These are phyloP conservation scores for Pichia sorboxylosa DNA, from an alignment of 1,139 yeast species.

Conservation along the genomic window DNA sequence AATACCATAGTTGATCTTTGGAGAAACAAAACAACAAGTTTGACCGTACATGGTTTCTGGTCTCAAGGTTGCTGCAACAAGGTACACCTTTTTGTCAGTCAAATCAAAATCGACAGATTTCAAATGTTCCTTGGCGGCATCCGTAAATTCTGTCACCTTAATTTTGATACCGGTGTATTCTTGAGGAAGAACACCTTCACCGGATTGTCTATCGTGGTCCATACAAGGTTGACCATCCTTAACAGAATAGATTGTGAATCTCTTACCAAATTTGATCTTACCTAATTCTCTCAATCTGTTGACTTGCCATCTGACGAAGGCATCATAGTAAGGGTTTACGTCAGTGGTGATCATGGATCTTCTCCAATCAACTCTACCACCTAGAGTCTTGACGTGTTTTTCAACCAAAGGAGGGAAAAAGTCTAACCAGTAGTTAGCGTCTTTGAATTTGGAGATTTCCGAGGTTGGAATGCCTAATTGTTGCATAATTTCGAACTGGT, in stretches of 20 bases:
- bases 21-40: slow-evolving; percentile 95
- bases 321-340: slow-evolving; percentile 87
- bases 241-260: slow-evolving; percentile 94
- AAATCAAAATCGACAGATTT: slow-evolving; percentile 35
- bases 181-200: slow-evolving; percentile 96
- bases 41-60: slow-evolving; percentile 99
- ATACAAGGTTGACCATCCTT: slow-evolving; percentile 99
- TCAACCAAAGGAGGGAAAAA: slow-evolving; percentile 88
- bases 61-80: slow-evolving; percentile 95
- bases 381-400: slow-evolving; percentile 68
- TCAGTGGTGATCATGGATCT: slow-evolving; percentile 93
- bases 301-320: slow-evolving; percentile 95
- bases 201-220: slow-evolving; percentile 96
- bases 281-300: slow-evolving; percentile 75
- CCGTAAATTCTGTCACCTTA: slow-evolving; percentile 45
- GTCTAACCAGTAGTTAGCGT: slow-evolving; percentile 76
- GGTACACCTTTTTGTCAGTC: slow-evolving; percentile 51
- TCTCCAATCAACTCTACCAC: slow-evolving; percentile 98
- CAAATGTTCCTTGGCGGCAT: slow-evolving; percentile 41
- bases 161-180: slow-evolving; percentile 93
- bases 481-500: slow-evolving; percentile 91
- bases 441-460: slow-evolving; percentile 80
- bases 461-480: slow-evolving; percentile 80
- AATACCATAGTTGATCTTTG: slow-evolving; percentile 84
- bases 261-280: slow-evolving; percentile 93